Base-by-base conservation (phyloP, 2,329 filamentous ascomycete species). In the Huntiella savannae region DNA sequence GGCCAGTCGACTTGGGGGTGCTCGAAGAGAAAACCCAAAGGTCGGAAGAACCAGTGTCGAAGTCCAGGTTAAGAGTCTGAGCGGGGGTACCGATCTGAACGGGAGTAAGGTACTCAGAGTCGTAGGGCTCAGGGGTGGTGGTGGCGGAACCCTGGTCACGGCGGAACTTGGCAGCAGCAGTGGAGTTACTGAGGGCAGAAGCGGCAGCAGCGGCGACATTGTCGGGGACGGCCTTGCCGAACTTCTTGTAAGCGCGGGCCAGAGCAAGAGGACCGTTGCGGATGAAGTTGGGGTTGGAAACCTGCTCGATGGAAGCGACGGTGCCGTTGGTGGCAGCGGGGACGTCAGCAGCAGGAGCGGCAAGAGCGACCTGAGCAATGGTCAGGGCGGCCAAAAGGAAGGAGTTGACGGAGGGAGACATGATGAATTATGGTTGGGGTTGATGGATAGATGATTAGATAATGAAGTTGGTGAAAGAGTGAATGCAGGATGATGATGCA, bases 21-120 rank as follows among this genome's bases (percentile, higher is more conserved):
- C 55, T 53, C 46, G 52, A 54, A 53, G 55, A 56, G 51, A 60
- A 62, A 42, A 61, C 58, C 60, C 60, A 62, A 28, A 61, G 55
- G 49, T 65, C 63, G n/a, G 61, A 60, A 4, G 63, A 65, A 2
- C 62, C 63, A 0, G 63, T 66, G 50, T 66, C 63, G 19, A 66
- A 62, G 51, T 63, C 57, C 22, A 66, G 53, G 28, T 62, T 57
- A 33, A 65, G 50, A 1, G 57, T 62, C 53, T 64, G 61, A 13
- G 47, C 41, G 10, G 44, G 44, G 17, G 38, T 47, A 38, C 45
- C 45, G 33, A 47, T 47, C 39, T 47, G 12, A 10, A 47, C 45
- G 33, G 45, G 45, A 38, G 39, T 47, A 16, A 43, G 28, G 38
- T 42, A 47, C 39, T 47, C 43, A 4, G 17, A 37, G 44, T 46